Evolutionary conservation across 768 basidiomycete genomes (phyloP).

Genomic region (Tylopilus subfusipes): DNA sequence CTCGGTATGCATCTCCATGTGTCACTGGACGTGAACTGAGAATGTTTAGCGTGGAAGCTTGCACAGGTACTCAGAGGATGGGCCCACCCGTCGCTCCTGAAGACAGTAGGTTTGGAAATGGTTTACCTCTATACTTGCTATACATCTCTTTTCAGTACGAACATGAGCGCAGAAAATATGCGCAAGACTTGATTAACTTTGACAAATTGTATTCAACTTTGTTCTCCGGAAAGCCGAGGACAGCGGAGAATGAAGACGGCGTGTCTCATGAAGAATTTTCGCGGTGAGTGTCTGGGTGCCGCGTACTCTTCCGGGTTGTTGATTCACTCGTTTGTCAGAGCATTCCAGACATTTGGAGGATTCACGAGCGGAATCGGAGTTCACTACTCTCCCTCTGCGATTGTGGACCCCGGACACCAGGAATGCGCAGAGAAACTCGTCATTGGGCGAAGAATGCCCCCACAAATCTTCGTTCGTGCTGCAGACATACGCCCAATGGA

Average conservation of each 20-base stretch:
- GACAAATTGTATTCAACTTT: constrained; percentile 61
- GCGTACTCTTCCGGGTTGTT: neutral
- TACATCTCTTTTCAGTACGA: constrained; percentile 53
- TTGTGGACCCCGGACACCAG: constrained; percentile 34
- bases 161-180: constrained; percentile 61
- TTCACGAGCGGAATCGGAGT: constrained; percentile 40
- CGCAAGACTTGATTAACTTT: constrained; percentile 69
- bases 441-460: constrained; percentile 39
- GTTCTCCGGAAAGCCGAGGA: constrained; percentile 67
- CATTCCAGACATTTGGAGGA: constrained; percentile 36
- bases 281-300: constrained; percentile 22
- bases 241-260: constrained; percentile 37
- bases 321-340: constrained; percentile 23
- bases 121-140: neutral
- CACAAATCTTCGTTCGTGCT: constrained; percentile 34
- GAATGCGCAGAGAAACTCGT: constrained; percentile 30
- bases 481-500: constrained; percentile 37
- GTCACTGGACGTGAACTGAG: constrained; percentile 47
- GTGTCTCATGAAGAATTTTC: constrained; percentile 36
- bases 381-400: constrained; percentile 37
- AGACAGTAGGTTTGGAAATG: constrained; percentile 33
- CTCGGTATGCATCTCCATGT: constrained; percentile 38
- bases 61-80: constrained; percentile 42
- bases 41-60: constrained; percentile 43
- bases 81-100: constrained; percentile 36